A percentile compares a stretch with the other conserved stretches of the same genome.
phyloP scores from a whole-genome alignment of 768 basidiomycete genomes.

The Agrocybe pediades region DNA sequence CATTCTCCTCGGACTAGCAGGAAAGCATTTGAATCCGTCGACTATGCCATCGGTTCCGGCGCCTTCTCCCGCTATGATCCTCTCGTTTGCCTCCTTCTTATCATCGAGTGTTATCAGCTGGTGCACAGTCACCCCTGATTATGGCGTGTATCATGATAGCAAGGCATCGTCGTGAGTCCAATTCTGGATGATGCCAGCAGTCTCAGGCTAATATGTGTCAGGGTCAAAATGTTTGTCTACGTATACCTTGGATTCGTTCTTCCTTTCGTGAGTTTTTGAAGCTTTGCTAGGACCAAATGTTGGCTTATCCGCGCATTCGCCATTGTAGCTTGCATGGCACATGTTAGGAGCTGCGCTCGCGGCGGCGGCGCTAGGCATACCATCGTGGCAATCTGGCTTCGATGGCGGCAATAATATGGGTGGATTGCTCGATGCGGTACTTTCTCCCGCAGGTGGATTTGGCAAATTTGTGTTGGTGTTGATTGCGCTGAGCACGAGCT shows the following conservation, averaged over 20 bases:
- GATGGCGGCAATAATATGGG: constrained; percentile 55
- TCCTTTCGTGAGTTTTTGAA: constrained; percentile 48
- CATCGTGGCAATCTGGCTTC: constrained; percentile 59
- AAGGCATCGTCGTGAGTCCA: constrained; percentile 30
- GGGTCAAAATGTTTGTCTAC: constrained; percentile 60
- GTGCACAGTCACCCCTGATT: constrained; percentile 46
- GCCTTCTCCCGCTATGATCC: constrained; percentile 27
- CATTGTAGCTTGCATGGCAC: constrained; percentile 40
- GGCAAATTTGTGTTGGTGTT: constrained; percentile 74
- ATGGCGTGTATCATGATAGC: constrained; percentile 42
- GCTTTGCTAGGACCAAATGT: neutral
- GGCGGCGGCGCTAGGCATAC: constrained; percentile 53
- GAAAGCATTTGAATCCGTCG: constrained; percentile 51
- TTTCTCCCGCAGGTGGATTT: constrained; percentile 62
- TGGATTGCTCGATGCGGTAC: constrained; percentile 62
- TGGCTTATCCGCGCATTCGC: constrained; percentile 12
- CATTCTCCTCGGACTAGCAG: constrained; percentile 64
- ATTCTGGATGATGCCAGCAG: neutral
- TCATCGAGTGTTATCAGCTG: constrained; percentile 40
- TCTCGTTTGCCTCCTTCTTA: constrained; percentile 40
- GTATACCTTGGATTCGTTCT: constrained; percentile 65
- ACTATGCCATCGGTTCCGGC: constrained; percentile 29
- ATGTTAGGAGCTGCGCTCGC: constrained; percentile 73
- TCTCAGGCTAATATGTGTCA: constrained; percentile 21
- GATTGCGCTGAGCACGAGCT: constrained; percentile 73